These are phyloP conservation scores for Symbiodinium pilosum DNA, from an alignment of 73 alveolate species.

Conservation along the genomic window DNA sequence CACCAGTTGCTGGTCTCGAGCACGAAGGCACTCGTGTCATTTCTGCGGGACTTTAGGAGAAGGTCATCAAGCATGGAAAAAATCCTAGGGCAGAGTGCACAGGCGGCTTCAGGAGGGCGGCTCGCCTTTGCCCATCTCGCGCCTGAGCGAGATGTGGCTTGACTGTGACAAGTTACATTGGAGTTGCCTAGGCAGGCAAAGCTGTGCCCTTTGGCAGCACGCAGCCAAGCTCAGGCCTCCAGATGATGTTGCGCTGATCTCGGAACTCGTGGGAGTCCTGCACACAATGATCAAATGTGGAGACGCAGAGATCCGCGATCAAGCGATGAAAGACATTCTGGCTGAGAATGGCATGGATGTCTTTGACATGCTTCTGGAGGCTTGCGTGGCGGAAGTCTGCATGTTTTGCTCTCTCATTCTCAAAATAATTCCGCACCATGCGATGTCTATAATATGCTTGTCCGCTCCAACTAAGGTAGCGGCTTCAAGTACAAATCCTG, in stretches of 20 bases:
- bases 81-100: too few species aligned
- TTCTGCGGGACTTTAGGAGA: too few species aligned
- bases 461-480: constrained; percentile 17
- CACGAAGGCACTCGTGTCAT: too few species aligned
- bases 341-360: constrained; percentile 91
- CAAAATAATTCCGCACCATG: background rate
- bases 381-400: background rate
- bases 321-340: constrained; percentile 51
- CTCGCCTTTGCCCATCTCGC: constrained; percentile 40
- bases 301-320: constrained; percentile 45
- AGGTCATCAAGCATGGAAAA: too few species aligned
- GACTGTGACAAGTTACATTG: background rate
- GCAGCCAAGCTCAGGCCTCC: constrained; percentile 20
- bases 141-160: constrained; percentile 48
- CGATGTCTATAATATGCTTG: background rate
- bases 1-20: constrained; percentile 70
- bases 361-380: constrained; percentile 64
- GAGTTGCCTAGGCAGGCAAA: background rate
- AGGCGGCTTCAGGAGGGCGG: constrained; percentile 92
- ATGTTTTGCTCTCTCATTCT: background rate
- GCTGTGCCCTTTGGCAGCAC: background rate
- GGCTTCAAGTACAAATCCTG: constrained; percentile 26
- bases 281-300: constrained; percentile 62
- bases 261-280: constrained; percentile 46
- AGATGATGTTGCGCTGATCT: constrained; percentile 55